Conservation (phyloP, 1,284 basidiomycete species). For the Rhodotorula mucilaginosa region DNA sequence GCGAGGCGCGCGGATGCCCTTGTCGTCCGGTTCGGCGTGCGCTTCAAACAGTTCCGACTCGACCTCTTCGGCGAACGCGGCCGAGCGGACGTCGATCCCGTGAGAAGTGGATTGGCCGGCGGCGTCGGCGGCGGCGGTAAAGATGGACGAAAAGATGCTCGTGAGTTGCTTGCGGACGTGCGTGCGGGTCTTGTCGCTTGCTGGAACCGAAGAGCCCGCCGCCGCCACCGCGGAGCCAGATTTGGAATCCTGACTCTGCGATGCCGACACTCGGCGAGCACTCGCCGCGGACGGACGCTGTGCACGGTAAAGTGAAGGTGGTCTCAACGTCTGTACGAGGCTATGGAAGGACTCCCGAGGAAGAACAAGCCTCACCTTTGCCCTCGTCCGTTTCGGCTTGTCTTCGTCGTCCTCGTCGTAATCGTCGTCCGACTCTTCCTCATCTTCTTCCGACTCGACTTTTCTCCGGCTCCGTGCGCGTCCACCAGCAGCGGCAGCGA, state of each 20-base stretch:
- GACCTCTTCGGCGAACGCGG: conserved; percentile 38
- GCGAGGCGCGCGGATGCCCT: conserved; percentile 31
- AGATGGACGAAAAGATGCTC: conserved; percentile 35
- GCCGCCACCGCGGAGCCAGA: not conserved
- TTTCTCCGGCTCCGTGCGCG: not conserved
- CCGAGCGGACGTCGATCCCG: conserved; percentile 26
- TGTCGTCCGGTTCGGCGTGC: conserved; percentile 40
- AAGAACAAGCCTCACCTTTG: conserved; percentile 5
- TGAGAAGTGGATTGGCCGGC: conserved; percentile 1
- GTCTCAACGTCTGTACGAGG: not conserved
- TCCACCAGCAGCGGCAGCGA: not conserved
- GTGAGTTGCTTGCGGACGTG: conserved; percentile 35
- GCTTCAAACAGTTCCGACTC: conserved; percentile 41
- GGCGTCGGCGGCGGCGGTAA: conserved; percentile 13
- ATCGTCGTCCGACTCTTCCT: conserved; percentile 23
- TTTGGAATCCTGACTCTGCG: not conserved
- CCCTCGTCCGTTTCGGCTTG: conserved; percentile 6
- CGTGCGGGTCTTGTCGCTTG: conserved; percentile 34
- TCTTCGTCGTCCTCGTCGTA: conserved; percentile 10
- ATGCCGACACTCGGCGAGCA: not conserved
- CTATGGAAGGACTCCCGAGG: not conserved
- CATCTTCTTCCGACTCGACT: conserved; percentile 9
- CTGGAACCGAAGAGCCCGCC: not conserved
- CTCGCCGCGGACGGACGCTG: not conserved
- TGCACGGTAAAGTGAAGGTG: too few relatives aligned